Evolutionary conservation across 306 rosid genomes (phyloP), one percentile per base, ranked within the genome.

Genomic region (Citrullus colocynthis): DNA sequence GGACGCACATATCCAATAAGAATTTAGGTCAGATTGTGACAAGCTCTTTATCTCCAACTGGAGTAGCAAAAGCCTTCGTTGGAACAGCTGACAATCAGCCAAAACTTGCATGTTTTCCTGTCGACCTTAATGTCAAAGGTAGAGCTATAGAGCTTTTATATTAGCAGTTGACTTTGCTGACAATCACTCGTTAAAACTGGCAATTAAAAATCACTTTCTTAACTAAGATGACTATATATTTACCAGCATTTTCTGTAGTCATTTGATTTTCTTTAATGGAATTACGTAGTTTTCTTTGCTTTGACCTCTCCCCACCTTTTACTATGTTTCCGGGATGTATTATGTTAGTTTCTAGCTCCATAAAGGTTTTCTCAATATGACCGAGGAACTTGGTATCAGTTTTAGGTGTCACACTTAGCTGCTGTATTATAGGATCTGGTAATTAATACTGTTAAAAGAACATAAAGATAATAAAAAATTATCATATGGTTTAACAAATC

Each of bases 111-210:
- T 67, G 82, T 81, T 89, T 89, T 78, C 92, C 93, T 69, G 89
- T 91, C 83, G 97, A 92, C 88, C 96, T 96, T 82, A 91, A 96
- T 72, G 91, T 92, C 83, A 87, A 91, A 74, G 91, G 99, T 93
- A 57, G 88, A 84, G 55, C 24, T 71, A 3, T 44, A 16, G 77
- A 73, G 48, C 78, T 54, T 52, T 74, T 52, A 32, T 74, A 32
- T 51, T 34, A 32, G 62, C 48, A 32, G 10, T 28, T 30, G 30
- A 77, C 45, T 77, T 61, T 45, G 51, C 9, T 24, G 28, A 24
- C 28, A 24, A 48, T 48, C 5, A 30, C 80, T 41, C 8, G 4
- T 62, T 45, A 44, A 62, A 77, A 45, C 80, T 48, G 10, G 10
- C 49, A 24, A 60, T 58, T 7, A 36, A 55, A 51, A 34, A 21